A percentile compares a stretch with the other conserved stretches of the same genome.
Evolutionary conservation across 2,329 filamentous ascomycete genomes (phyloP).

Genomic region (Microcyclospora tardicrescens): DNA sequence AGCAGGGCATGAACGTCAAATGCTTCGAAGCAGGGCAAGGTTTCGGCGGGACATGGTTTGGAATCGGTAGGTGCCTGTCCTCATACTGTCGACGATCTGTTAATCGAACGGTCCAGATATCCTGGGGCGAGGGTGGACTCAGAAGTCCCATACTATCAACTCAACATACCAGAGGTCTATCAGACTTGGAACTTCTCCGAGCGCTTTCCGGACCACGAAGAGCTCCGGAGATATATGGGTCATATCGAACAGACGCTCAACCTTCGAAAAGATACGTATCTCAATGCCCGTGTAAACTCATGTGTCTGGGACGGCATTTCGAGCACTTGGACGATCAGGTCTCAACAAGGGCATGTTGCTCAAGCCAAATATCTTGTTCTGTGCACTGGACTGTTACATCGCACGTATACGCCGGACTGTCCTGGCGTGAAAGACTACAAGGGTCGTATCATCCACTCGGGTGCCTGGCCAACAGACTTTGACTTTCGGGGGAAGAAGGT

Average conservation of each 20-base stretch:
- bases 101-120: constrained; percentile 16
- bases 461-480: constrained; percentile 25
- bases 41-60: constrained; percentile 28
- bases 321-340: constrained; percentile 40
- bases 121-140: constrained; percentile 37
- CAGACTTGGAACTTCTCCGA: constrained; percentile 42
- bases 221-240: constrained; percentile 46
- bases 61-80: constrained; percentile 17
- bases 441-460: constrained; percentile 29
- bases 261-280: constrained; percentile 45
- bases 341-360: constrained; percentile 30
- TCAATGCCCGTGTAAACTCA: constrained; percentile 43
- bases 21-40: constrained; percentile 24
- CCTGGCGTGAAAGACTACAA: constrained; percentile 26
- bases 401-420: constrained; percentile 27
- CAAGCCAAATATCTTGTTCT: constrained; percentile 25
- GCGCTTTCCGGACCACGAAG: constrained; percentile 19
- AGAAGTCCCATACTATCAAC: constrained; percentile 35
- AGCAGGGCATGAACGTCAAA: constrained; percentile 21
- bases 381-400: constrained; percentile 26
- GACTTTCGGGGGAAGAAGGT: constrained; percentile 25
- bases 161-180: constrained; percentile 32
- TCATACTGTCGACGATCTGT: background rate
- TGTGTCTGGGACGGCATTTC: constrained; percentile 38
- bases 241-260: constrained; percentile 44